Conservation (phyloP, 768 basidiomycete genomes). For the Rhizopogon vesiculosus region DNA sequence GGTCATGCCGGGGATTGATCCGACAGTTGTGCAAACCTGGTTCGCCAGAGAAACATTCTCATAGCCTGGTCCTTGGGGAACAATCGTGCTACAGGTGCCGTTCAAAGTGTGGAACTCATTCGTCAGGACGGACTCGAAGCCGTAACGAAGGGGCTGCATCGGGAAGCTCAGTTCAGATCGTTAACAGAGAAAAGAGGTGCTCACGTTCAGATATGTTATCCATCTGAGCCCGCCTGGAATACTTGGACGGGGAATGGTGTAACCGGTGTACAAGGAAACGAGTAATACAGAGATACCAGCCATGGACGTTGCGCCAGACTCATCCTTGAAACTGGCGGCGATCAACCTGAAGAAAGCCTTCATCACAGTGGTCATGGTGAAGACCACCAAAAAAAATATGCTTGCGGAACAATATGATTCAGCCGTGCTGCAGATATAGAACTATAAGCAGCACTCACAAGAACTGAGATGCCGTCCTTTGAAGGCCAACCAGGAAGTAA, state of each 20-base stretch:
- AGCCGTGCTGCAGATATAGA: slow-evolving; percentile 32
- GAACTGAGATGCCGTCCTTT: slow-evolving; percentile 14
- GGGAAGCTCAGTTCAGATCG: slow-evolving; percentile 19
- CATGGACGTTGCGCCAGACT: slow-evolving; percentile 42
- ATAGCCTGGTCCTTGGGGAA: slow-evolving; percentile 31
- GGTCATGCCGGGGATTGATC: slow-evolving; percentile 34
- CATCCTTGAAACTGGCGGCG: slow-evolving; percentile 48
- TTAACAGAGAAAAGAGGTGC: slow-evolving; percentile 35
- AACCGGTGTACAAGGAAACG: slow-evolving; percentile 40
- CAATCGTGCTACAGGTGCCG: slow-evolving; percentile 30
- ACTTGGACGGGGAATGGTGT: slow-evolving; percentile 21
- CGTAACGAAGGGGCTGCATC: slow-evolving; percentile 28
- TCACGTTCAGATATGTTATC: slow-evolving; percentile 16
- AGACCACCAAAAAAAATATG: slow-evolving; percentile 50
- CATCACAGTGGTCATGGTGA: slow-evolving; percentile 57
- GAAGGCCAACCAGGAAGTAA: slow-evolving; percentile 17
- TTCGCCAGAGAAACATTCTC: slow-evolving; percentile 27
- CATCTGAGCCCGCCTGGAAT: slow-evolving; percentile 13
- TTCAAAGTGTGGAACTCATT: slow-evolving; percentile 45
- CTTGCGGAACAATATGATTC: slow-evolving; percentile 42
- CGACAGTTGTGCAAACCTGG: slow-evolving; percentile 39
- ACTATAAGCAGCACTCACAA: slow-evolving; percentile 11
- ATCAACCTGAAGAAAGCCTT: slow-evolving; percentile 69
- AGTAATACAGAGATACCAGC: slow-evolving; percentile 31
- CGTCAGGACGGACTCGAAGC: slow-evolving; percentile 28